Evolutionary conservation across 2,329 filamentous ascomycete species (phyloP).

Genomic region (Epichloe gansuensis): DNA sequence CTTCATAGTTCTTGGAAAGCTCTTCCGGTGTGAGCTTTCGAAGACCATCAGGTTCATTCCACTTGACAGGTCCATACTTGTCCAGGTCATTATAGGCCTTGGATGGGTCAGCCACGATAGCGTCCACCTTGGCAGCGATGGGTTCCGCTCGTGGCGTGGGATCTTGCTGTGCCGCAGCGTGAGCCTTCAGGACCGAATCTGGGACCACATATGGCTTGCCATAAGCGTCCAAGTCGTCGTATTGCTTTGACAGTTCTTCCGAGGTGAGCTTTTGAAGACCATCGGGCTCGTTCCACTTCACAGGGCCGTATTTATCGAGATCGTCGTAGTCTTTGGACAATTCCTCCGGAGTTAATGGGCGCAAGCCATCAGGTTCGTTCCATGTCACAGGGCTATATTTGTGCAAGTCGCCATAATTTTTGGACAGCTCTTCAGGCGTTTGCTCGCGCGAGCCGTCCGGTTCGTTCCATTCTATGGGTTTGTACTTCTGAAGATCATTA

Average conservation of each 20-base stretch:
- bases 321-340: conserved; percentile 28
- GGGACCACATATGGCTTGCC: conserved; percentile 4
- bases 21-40: conserved; percentile 13
- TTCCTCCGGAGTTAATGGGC: conserved; percentile 20
- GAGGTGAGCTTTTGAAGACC: conserved; percentile 14
- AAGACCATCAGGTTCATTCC: conserved; percentile 8
- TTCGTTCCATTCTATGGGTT: conserved; percentile 24
- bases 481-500: conserved; percentile 30
- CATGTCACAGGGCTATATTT: conserved; percentile 22
- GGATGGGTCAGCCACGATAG: neutral
- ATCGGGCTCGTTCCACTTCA: conserved; percentile 18
- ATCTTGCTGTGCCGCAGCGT: conserved; percentile 7
- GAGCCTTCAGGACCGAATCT: conserved; percentile 8
- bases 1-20: conserved; percentile 18
- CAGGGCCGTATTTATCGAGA: conserved; percentile 20
- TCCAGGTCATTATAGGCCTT: conserved; percentile 6
- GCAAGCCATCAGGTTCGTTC: conserved; percentile 25
- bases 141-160: conserved; percentile 7
- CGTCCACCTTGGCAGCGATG: conserved; percentile 5
- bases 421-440: conserved; percentile 22
- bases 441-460: conserved; percentile 25
- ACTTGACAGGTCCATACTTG: conserved; percentile 8
- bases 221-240: conserved; percentile 25
- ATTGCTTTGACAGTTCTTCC: conserved; percentile 19
- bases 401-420: conserved; percentile 26